These are phyloP conservation scores for Flaveria ramosissima DNA, from an alignment of 129 eudicot species.

Conservation along the genomic window DNA sequence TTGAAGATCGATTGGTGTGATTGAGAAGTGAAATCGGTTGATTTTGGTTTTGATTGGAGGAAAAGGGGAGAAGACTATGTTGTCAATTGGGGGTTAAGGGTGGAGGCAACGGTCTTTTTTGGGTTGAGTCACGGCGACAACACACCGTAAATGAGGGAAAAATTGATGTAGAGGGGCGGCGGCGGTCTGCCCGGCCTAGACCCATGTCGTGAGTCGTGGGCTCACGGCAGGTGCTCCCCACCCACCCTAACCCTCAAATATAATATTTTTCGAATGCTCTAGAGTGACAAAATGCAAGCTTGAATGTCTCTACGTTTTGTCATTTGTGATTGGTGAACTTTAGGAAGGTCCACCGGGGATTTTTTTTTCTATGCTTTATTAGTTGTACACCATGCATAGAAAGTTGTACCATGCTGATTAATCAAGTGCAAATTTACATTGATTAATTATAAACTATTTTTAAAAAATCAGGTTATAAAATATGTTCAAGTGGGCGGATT, in stretches of 20 bases:
- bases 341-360: background rate
- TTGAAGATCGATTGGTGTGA: no score
- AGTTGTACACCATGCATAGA: background rate
- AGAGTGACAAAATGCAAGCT: background rate
- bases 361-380: background rate
- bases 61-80: no score
- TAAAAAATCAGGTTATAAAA: background rate
- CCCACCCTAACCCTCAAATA: background rate
- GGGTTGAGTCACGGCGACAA: no score
- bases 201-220: no score
- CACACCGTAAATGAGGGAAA: no score
- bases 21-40: no score
- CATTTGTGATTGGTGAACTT: background rate
- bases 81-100: no score
- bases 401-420: background rate
- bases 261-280: background rate
- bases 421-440: slow-evolving; percentile 29
- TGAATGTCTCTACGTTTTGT: background rate
- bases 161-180: no score
- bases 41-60: no score
- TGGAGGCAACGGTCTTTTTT: no score
- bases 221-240: no score
- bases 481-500: slow-evolving; percentile 26
- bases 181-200: no score
- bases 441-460: background rate